phyloP scores from a whole-genome alignment of 192 early-diverging fungal genomes.

The Linderina pennispora region DNA sequence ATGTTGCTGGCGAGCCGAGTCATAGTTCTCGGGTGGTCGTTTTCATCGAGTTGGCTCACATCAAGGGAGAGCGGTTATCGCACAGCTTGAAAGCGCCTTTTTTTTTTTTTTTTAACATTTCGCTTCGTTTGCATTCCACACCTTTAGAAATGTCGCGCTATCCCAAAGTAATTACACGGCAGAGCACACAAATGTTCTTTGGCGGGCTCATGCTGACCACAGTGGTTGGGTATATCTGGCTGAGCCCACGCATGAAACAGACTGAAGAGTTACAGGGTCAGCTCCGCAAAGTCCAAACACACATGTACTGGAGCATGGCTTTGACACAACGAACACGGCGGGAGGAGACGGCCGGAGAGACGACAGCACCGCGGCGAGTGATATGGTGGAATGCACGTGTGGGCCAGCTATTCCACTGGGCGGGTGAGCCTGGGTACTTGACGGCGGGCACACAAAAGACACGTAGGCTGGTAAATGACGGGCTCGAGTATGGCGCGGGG shows the following conservation, averaged over 20 bases:
- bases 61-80: too few species aligned
- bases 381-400: constrained; percentile 33
- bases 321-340: constrained; percentile 21
- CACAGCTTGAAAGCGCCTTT: too few species aligned
- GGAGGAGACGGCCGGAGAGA: too few species aligned
- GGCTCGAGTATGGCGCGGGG: constrained; percentile 5
- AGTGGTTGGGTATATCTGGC: constrained; percentile 12
- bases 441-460: not conserved
- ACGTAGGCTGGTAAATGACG: not conserved
- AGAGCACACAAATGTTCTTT: constrained; percentile 27
- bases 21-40: too few species aligned
- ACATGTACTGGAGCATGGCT: constrained; percentile 49
- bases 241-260: constrained; percentile 19
- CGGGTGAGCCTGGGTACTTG: constrained; percentile 14
- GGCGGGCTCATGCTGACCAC: constrained; percentile 21
- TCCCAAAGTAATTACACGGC: constrained; percentile 27
- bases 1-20: too few species aligned
- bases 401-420: constrained; percentile 12
- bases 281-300: constrained; percentile 6
- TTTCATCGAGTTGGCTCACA: too few species aligned
- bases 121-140: too few species aligned
- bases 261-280: constrained; percentile 16
- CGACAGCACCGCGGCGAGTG: too few species aligned
- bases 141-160: constrained; percentile 27
- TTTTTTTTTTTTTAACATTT: too few species aligned